phyloP scores from a whole-genome alignment of 257 asterid genomes.

The Lavandula angustifolia region DNA sequence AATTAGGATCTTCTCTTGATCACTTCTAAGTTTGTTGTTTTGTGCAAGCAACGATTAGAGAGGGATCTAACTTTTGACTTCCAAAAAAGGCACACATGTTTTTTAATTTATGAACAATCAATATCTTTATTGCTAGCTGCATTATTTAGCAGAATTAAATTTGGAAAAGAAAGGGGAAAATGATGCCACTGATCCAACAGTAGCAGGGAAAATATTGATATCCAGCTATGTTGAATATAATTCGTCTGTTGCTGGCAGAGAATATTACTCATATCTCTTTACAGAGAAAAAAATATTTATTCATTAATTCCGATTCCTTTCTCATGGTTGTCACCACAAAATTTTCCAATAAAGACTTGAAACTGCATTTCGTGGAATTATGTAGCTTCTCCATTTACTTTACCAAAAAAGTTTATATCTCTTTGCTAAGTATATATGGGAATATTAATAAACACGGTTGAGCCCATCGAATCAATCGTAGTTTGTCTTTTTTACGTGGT shows the following conservation, averaged over 20 bases:
- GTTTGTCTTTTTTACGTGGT: too few species aligned
- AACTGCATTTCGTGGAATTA: slow-evolving; percentile 27
- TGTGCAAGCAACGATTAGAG: slow-evolving; percentile 24
- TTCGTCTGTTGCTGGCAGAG: slow-evolving; percentile 48
- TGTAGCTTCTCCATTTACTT: slow-evolving; percentile 16
- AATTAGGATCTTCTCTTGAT: slow-evolving; percentile 8
- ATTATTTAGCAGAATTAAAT: slow-evolving; percentile 1
- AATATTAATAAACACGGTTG: too few species aligned
- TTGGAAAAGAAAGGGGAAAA: slow-evolving; percentile 26
- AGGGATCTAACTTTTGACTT: slow-evolving; percentile 47
- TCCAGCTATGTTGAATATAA: slow-evolving; percentile 51
- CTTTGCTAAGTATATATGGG: too few species aligned
- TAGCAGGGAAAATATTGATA: slow-evolving; percentile 25
- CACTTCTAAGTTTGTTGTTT: slow-evolving; percentile 11
- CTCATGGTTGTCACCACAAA: slow-evolving; percentile 48
- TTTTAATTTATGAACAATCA: not conserved
- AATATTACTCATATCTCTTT: slow-evolving; percentile 48
- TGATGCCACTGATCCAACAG: slow-evolving; percentile 36
- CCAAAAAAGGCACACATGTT: not conserved
- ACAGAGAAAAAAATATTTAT: slow-evolving; percentile 34
- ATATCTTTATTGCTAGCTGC: not conserved
- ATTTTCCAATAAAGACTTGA: slow-evolving; percentile 28
- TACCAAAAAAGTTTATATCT: not conserved
- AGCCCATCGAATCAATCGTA: too few species aligned
- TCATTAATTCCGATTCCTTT: slow-evolving; percentile 55